phyloP scores from a whole-genome alignment of 78 protist species.

The Emiliania huxleyi region DNA sequence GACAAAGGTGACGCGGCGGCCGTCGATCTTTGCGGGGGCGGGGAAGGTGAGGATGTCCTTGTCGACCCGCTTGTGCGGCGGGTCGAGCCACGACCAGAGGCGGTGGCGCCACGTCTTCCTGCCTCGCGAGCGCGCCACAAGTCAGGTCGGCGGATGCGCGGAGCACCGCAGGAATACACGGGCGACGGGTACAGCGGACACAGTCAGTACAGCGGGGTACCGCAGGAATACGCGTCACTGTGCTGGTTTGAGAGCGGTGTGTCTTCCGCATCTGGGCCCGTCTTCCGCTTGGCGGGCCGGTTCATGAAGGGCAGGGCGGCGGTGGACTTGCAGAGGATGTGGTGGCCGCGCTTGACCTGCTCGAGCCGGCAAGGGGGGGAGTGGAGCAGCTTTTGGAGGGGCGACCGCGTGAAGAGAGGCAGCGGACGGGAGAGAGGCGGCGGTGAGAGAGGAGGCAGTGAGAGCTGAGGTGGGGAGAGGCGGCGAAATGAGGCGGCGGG shows the following conservation, averaged over 20 bases:
- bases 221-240: too few species aligned
- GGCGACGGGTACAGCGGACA: too few species aligned
- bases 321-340: conserved; percentile 48
- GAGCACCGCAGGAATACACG: too few species aligned
- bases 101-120: not conserved
- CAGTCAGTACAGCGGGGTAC: too few species aligned
- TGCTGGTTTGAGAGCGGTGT: too few species aligned
- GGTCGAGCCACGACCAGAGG: not conserved
- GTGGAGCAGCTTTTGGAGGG: too few species aligned
- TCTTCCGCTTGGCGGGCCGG: conserved; percentile 16
- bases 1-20: not conserved
- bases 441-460: not conserved
- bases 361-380: too few species aligned
- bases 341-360: conserved; percentile 24
- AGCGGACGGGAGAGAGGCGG: not conserved
- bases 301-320: conserved; percentile 56
- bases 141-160: too few species aligned
- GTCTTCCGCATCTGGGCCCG: too few species aligned
- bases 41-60: not conserved
- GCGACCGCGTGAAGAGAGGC: not conserved
- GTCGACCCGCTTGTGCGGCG: not conserved
- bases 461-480: too few species aligned
- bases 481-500: too few species aligned
- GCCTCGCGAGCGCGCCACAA: too few species aligned
- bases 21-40: not conserved